Conservation (phyloP, 1,284 basidiomycete genomes). For the Irpex rosettiformis region DNA sequence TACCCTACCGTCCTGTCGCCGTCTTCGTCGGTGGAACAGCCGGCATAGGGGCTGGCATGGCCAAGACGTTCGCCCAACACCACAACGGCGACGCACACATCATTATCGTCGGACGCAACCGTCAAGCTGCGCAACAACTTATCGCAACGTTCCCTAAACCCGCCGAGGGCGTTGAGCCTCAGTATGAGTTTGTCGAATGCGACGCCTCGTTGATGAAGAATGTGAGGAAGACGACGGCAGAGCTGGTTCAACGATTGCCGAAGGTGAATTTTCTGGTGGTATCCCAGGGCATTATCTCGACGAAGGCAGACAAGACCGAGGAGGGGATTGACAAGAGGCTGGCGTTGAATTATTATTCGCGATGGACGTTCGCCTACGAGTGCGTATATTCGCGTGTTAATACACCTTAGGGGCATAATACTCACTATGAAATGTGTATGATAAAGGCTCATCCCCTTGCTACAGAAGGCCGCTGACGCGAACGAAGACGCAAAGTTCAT, state of each 20-base stretch:
- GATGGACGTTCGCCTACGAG: conserved; percentile 28
- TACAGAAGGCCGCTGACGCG: conserved; percentile 20
- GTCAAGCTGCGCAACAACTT: conserved; percentile 31
- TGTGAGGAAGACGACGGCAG: conserved; percentile 23
- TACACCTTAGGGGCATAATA: too few species aligned
- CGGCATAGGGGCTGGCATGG: conserved; percentile 32
- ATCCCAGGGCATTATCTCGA: conserved; percentile 27
- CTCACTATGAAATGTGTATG: neutral
- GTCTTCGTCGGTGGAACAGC: conserved; percentile 34
- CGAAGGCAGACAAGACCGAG: conserved; percentile 27
- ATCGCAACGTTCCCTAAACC: conserved; percentile 29
- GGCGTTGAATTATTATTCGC: conserved; percentile 26
- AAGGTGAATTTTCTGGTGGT: conserved; percentile 35
- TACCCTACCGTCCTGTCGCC: conserved; percentile 25
- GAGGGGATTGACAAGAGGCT: conserved; percentile 27
- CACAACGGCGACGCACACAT: conserved; percentile 32
- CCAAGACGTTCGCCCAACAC: conserved; percentile 27
- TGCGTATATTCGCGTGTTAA: neutral
- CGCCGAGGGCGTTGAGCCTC: conserved; percentile 12
- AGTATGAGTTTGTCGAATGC: conserved; percentile 32
- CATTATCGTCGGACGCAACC: conserved; percentile 33
- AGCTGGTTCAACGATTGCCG: conserved; percentile 24
- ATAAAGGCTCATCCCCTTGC: conserved; percentile 20
- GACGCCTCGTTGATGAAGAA: conserved; percentile 34
- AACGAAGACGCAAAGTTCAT: conserved; percentile 26